Percentiles rank a stretch among this genome's conserved stretches.
Conservation (phyloP, 2,329 filamentous ascomycete genomes). For the Penicillium polonicum region DNA sequence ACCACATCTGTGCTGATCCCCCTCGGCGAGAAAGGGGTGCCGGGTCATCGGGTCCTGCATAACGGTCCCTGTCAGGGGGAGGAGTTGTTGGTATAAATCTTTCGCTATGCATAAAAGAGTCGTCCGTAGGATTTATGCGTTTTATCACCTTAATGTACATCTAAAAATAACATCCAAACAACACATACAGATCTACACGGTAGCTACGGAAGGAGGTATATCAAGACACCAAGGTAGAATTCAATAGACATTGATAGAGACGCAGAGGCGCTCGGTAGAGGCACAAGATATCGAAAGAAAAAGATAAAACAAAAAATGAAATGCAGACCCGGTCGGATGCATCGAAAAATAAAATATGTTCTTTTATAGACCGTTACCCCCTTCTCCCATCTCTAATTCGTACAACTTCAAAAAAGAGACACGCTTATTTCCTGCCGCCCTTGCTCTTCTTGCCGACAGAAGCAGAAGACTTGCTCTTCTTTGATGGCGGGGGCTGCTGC, state of each 20-base stretch:
- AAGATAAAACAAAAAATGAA: conserved; percentile 10
- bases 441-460: conserved; percentile 34
- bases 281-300: conserved; percentile 14
- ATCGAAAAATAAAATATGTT: conserved; percentile 18
- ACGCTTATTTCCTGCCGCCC: conserved; percentile 33
- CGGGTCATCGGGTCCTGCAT: conserved; percentile 44
- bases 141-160: not conserved
- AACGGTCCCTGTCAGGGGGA: conserved; percentile 37
- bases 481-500: conserved; percentile 32
- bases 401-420: conserved; percentile 11
- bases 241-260: conserved; percentile 9
- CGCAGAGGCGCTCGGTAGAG: conserved; percentile 12
- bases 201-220: not conserved
- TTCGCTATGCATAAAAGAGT: not conserved
- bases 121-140: not conserved
- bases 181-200: not conserved
- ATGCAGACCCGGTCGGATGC: conserved; percentile 13
- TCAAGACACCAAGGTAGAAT: conserved; percentile 9
- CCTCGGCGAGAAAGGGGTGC: conserved; percentile 33
- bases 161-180: not conserved
- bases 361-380: conserved; percentile 21
- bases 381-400: conserved; percentile 13
- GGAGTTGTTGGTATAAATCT: conserved; percentile 12
- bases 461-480: conserved; percentile 35
- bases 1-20: conserved; percentile 44